Conservation (phyloP, 2,329 filamentous ascomycete genomes). For the Pyrenophora tritici-repentis region DNA sequence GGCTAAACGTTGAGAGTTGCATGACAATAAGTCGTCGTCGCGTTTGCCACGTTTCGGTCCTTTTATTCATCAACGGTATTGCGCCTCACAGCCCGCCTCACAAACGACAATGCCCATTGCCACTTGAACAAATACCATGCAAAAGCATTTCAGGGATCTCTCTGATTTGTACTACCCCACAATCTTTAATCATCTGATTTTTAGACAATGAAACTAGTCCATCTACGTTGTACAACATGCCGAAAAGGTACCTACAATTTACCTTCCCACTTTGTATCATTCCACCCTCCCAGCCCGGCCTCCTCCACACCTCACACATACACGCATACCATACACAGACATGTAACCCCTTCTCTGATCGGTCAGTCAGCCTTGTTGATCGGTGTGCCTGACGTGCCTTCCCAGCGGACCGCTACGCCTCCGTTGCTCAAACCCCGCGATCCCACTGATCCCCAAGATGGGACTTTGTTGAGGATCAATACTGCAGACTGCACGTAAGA, state of each 20-base stretch:
- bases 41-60: too few relatives aligned
- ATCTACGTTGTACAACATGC: too few relatives aligned
- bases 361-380: conserved; percentile 5
- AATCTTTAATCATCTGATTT: too few relatives aligned
- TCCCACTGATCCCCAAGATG: conserved; percentile 4
- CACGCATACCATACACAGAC: conserved; percentile 1
- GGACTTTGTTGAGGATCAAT: conserved; percentile 7
- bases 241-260: too few relatives aligned
- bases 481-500: conserved; percentile 5
- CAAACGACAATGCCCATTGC: too few relatives aligned
- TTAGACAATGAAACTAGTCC: too few relatives aligned
- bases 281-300: too few relatives aligned
- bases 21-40: too few relatives aligned
- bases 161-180: too few relatives aligned
- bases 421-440: conserved; percentile 8
- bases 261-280: too few relatives aligned
- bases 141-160: not conserved
- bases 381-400: conserved; percentile 20
- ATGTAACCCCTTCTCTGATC: conserved; percentile 6
- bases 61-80: not conserved
- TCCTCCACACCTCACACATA: not conserved
- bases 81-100: not conserved
- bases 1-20: too few relatives aligned
- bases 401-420: conserved; percentile 18
- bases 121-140: too few relatives aligned